Base-by-base conservation (phyloP, 768 basidiomycete species). In the Roridomyces roridus region DNA sequence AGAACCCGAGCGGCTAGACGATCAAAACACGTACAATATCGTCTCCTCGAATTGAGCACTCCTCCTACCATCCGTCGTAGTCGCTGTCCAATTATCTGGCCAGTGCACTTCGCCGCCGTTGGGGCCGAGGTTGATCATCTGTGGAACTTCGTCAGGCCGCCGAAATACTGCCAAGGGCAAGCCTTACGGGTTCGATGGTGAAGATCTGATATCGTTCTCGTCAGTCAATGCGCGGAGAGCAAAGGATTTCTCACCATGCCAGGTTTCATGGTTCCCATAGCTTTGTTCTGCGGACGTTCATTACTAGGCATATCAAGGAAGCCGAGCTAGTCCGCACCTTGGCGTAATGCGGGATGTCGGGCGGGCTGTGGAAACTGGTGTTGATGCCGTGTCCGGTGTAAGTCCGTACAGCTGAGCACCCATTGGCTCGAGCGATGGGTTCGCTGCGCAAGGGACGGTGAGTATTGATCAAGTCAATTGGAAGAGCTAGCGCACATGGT, bases 1-100 rank as follows among this genome's bases (percentile, higher is more conserved):
- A 46, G 40, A 42, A 63, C 37, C 15, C 15, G 44, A 14, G 20
- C 25, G 34, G 20, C 42, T 7, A 31, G 14, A 21, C 9, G 21
- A 20, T 11, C 7, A 31, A 29, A 18, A 44, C 35, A 84, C 94
- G 65, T 67, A 96, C 95, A 99, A 72, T 29, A 99, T 76, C 1
- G 96, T 98, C 67, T 99, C 97, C 71, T 99, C 97, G 69, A 98
- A 99, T 67, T 99, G 97, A 1, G 97, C 97, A 57, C 92, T 95
- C 51, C 83, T 79, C 70, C 90, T 91, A 21, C 95, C 96, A 73
- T 98, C 96, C 12, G 82, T 72, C 5, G 97, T 99, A 20, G 90
- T 93, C 1, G 96, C 94, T 3, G 96, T 98, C 96, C 96, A 98
- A 67, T 94, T 88, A 71, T 96, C 94, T 26, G 89, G 89, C 95